Percentiles rank a stretch among this genome's conserved stretches.
Conservation (phyloP, 768 basidiomycete genomes). For the Antrodiella citrinella region DNA sequence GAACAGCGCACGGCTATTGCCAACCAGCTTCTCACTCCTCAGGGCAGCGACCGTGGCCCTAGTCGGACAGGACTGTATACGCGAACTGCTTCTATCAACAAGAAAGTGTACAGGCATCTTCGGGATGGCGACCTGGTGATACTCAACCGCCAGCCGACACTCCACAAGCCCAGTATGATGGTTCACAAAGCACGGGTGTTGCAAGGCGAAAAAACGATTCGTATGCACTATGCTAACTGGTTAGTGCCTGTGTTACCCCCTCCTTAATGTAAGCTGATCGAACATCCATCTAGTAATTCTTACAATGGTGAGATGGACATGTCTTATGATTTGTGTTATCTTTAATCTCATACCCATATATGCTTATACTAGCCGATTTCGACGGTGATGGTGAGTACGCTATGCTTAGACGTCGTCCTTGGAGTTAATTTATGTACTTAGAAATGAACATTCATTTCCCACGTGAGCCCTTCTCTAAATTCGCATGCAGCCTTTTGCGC, state of each 20-base stretch:
- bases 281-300: constrained; percentile 60
- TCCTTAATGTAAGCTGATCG: constrained; percentile 6
- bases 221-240: constrained; percentile 99
- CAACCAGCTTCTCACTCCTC: constrained; percentile 89
- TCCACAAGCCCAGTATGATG: constrained; percentile 99
- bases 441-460: constrained; percentile 99
- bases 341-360: neutral
- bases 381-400: constrained; percentile 72
- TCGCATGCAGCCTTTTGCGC: neutral
- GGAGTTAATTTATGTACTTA: constrained; percentile 25
- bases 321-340: neutral
- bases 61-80: constrained; percentile 56
- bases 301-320: constrained; percentile 68
- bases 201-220: constrained; percentile 95
- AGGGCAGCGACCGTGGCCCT: constrained; percentile 53
- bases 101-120: constrained; percentile 96
- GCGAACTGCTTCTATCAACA: constrained; percentile 75
- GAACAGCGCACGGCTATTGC: constrained; percentile 94
- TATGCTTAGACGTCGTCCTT: constrained; percentile 7
- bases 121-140: constrained; percentile 93
- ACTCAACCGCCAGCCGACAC: constrained; percentile 93
- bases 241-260: constrained; percentile 28
- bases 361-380: constrained; percentile 59
- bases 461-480: constrained; percentile 44
- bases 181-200: constrained; percentile 88